These are phyloP conservation scores for Sclerotinia sclerotiorum DNA, from an alignment of 2,329 filamentous ascomycete genomes.

Conservation along the genomic window DNA sequence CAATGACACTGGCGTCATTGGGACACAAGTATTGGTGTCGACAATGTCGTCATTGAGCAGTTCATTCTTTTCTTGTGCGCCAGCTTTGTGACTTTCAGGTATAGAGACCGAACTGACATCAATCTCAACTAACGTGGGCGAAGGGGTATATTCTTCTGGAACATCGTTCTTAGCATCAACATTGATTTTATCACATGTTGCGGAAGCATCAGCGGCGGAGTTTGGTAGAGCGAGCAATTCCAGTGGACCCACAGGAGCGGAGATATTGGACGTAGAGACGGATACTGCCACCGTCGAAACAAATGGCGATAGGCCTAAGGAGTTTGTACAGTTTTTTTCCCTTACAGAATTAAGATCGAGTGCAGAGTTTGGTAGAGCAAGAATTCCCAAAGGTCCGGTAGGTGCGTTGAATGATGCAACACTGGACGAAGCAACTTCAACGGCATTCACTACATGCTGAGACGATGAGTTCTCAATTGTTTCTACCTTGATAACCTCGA, in stretches of 20 bases:
- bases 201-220: background rate
- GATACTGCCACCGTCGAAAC: background rate
- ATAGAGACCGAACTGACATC: background rate
- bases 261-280: background rate
- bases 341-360: background rate
- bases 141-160: background rate
- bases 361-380: constrained; percentile 53
- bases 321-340: background rate
- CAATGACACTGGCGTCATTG: constrained; percentile 10
- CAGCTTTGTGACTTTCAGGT: background rate
- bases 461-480: background rate
- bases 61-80: background rate
- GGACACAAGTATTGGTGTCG: background rate
- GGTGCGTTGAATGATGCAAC: constrained; percentile 23
- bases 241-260: constrained; percentile 35
- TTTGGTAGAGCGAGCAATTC: constrained; percentile 57
- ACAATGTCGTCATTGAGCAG: background rate
- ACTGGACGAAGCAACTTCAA: constrained; percentile 38
- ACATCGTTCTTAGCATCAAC: background rate
- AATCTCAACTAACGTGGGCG: background rate
- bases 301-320: too few relatives aligned
- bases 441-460: background rate
- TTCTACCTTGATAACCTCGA: background rate
- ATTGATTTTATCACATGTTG: background rate
- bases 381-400: constrained; percentile 43